Evolutionary conservation across 441 rosid species (phyloP).

Genomic region (Metrosideros polymorpha): DNA sequence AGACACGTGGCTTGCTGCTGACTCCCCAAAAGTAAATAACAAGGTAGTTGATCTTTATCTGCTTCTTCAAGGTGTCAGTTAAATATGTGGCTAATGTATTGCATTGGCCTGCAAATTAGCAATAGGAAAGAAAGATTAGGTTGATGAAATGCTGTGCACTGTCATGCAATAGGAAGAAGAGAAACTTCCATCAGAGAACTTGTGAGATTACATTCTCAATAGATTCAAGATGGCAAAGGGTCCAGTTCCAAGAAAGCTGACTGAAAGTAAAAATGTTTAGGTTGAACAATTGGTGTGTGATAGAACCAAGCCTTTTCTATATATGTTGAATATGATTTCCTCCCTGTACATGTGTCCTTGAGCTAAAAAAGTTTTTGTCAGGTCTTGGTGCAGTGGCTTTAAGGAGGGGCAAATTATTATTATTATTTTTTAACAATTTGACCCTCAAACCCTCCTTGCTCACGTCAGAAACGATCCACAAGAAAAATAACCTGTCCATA

Average conservation of each 20-base stretch:
- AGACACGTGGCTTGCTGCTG: conserved; percentile 55
- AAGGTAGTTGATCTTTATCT: conserved; percentile 21
- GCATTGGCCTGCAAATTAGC: background rate
- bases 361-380: background rate
- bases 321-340: background rate
- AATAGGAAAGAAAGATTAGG: background rate
- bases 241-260: background rate
- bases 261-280: background rate
- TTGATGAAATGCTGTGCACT: background rate
- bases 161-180: background rate
- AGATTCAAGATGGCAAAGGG: background rate
- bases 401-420: background rate
- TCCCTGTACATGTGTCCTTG: background rate
- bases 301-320: background rate
- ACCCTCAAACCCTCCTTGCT: background rate
- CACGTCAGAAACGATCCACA: background rate
- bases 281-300: background rate
- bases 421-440: background rate
- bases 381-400: background rate
- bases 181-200: background rate
- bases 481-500: background rate
- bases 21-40: conserved; percentile 47
- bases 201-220: background rate
- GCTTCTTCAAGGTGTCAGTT: background rate
- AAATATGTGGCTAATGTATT: background rate